Evolutionary conservation across 1,139 yeast species (phyloP).

Genomic region (Magnusiomyces paraingens): DNA sequence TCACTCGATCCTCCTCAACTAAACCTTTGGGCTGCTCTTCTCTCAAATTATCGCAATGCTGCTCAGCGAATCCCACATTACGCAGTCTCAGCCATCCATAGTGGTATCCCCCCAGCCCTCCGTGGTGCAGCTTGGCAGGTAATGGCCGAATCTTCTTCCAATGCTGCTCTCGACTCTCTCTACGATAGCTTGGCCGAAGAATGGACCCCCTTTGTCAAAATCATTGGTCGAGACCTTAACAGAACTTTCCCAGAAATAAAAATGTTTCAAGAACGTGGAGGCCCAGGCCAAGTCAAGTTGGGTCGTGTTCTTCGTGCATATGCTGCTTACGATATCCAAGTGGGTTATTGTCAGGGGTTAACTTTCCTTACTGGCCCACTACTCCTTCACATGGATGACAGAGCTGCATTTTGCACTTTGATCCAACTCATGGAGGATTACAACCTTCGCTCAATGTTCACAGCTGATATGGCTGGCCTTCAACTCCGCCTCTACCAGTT

Average conservation of each 20-base stretch:
- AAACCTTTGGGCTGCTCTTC: slow-evolving; percentile 33
- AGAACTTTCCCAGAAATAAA: slow-evolving; percentile 56
- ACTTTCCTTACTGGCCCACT: slow-evolving; percentile 61
- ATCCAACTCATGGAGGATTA: slow-evolving; percentile 60
- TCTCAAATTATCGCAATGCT: slow-evolving; percentile 31
- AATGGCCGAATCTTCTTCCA: slow-evolving; percentile 32
- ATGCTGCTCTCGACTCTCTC: slow-evolving; percentile 32
- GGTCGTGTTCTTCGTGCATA: slow-evolving; percentile 59
- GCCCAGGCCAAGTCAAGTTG: slow-evolving; percentile 41
- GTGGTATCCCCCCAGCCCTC: slow-evolving; percentile 37
- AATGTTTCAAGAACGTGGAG: slow-evolving; percentile 44
- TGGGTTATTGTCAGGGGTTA: slow-evolving; percentile 69
- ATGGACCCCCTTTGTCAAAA: slow-evolving; percentile 43
- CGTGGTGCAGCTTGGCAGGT: slow-evolving; percentile 36
- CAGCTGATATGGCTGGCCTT: slow-evolving; percentile 52
- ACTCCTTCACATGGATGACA: slow-evolving; percentile 45
- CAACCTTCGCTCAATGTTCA: slow-evolving; percentile 52
- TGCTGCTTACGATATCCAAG: slow-evolving; percentile 60
- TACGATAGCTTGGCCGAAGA: slow-evolving; percentile 39
- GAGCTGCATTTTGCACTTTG: slow-evolving; percentile 48
- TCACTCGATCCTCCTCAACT: slow-evolving; percentile 28
- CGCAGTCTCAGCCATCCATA: slow-evolving; percentile 29
- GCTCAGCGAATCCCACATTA: slow-evolving; percentile 31
- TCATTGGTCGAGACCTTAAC: slow-evolving; percentile 55
- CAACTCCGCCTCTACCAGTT: slow-evolving; percentile 51